Base-by-base conservation (phyloP, 345 rosid species). In the Odontarrhena argentea region DNA sequence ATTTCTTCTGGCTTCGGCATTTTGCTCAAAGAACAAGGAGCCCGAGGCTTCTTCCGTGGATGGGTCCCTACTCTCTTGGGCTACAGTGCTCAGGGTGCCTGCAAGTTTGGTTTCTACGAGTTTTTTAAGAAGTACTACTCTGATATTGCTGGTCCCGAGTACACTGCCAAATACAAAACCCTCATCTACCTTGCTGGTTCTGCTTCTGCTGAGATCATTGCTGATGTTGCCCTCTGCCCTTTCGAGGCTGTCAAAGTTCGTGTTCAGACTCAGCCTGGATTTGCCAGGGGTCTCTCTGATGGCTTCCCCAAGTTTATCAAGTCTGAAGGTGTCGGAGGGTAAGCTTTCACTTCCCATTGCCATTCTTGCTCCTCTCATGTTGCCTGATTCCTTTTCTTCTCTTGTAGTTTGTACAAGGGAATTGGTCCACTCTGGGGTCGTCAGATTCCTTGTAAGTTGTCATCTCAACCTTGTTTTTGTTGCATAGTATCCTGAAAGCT, bases 211-310 rank as follows among this genome's bases (percentile, higher is more conserved):
- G 99, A 91, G 83, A 68, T 93, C 44, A 90, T 93, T 60, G 97
- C 98, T 6, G 96, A 90, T 78, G 15, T 95, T 41, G 96, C 96
- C 0, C 96, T 95, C 67, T 91, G 99, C 82, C 99, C 98, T 13
- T 80, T 95, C 11, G 99, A 95, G 81, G 99, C 99, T 42, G 99
- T 95, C 5, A 95, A 95, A 86, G 98, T 95, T 47, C 80, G 98
- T 26, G 98, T 95, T 67, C 98, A 95, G 81, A 95, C 99, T 45
- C 99, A 95, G 82, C 99, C 97, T 68, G 99, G 99, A 30, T 95
- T 95, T 65, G 98, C 99, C 7, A 83, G 96, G 73, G 99, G 99
- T 45, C 15, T 95, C 68, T 45, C 83, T n/a, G 99, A 95, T 83
- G 98, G 99, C 22, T 68, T 95, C 36, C 99, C 98, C 58, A 95